Conservation (phyloP, 2,329 filamentous ascomycete species). For the Rutstroemia sydowiana region DNA sequence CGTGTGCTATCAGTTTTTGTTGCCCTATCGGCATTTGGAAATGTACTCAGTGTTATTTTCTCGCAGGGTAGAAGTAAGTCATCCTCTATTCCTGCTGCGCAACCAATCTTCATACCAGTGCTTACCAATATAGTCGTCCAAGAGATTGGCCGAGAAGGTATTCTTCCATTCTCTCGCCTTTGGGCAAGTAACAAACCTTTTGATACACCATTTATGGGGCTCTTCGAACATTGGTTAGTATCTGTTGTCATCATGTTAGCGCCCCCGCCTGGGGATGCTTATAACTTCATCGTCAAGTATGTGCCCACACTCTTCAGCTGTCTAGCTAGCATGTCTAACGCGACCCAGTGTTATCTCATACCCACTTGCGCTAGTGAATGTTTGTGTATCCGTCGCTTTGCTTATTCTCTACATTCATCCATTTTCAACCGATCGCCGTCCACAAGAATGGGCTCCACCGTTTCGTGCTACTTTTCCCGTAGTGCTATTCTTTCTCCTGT, state of each 20-base stretch:
- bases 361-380: slow-evolving; percentile 51
- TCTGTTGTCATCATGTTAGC: slow-evolving; percentile 60
- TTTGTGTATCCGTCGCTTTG: slow-evolving; percentile 46
- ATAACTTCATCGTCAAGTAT: slow-evolving; percentile 55
- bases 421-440: slow-evolving; percentile 39
- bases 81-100: background rate
- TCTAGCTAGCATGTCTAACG: background rate
- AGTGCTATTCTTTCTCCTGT: slow-evolving; percentile 50
- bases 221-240: slow-evolving; percentile 57
- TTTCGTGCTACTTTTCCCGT: slow-evolving; percentile 48
- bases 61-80: slow-evolving; percentile 48
- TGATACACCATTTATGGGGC: slow-evolving; percentile 52
- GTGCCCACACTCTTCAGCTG: slow-evolving; percentile 16
- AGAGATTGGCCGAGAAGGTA: slow-evolving; percentile 57
- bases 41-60: slow-evolving; percentile 61
- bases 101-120: background rate
- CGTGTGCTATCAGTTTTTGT: slow-evolving; percentile 57
- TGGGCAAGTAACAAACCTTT: slow-evolving; percentile 59
- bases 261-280: slow-evolving; percentile 59
- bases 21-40: slow-evolving; percentile 60
- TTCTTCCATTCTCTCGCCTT: slow-evolving; percentile 55
- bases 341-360: slow-evolving; percentile 52
- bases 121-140: slow-evolving; percentile 41
- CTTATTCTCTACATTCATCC: slow-evolving; percentile 46
- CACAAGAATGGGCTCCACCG: slow-evolving; percentile 45